These are phyloP conservation scores for Nematocida displodere DNA, from an alignment of 371 early-diverging fungal species.

Conservation along the genomic window DNA sequence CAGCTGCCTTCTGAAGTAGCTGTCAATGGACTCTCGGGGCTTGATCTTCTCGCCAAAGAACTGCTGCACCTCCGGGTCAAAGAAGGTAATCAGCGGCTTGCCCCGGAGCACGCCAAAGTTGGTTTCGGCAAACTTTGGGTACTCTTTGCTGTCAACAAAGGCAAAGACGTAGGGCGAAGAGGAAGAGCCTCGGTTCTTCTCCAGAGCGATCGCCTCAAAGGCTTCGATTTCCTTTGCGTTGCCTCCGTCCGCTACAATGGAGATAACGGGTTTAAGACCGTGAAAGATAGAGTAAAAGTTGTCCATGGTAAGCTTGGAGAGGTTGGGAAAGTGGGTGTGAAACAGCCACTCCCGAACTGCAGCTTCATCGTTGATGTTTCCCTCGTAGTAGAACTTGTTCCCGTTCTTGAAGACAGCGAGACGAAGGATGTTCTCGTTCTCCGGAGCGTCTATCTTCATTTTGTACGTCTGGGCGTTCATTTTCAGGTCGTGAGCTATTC, in stretches of 20 bases:
- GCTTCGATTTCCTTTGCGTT: conserved; percentile 54
- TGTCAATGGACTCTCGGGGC: conserved; percentile 45
- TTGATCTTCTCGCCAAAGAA: conserved; percentile 57
- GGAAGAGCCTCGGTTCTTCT: conserved; percentile 62
- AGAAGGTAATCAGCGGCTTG: conserved; percentile 62
- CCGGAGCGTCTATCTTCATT: conserved; percentile 51
- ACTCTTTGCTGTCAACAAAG: conserved; percentile 60
- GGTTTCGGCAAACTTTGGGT: conserved; percentile 61
- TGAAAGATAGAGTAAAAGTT: conserved; percentile 66
- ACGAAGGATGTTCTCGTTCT: conserved; percentile 50
- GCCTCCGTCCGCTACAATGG: conserved; percentile 55
- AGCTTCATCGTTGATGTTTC: conserved; percentile 52
- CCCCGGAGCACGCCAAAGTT: conserved; percentile 53
- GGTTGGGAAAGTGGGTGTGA: conserved; percentile 65
- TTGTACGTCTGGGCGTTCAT: conserved; percentile 64
- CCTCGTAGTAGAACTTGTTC: conserved; percentile 60
- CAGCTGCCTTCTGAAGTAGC: conserved; percentile 16
- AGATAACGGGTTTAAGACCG: conserved; percentile 65
- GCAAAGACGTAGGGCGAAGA: conserved; percentile 62
- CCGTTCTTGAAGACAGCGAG: conserved; percentile 65
- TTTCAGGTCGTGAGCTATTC: conserved; percentile 65
- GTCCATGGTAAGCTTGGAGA: conserved; percentile 63
- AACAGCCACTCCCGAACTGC: conserved; percentile 66
- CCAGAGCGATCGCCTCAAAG: conserved; percentile 61
- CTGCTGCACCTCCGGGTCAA: conserved; percentile 60